These are phyloP conservation scores for Fusarium agapanthi DNA, from an alignment of 2,329 filamentous ascomycete genomes.

Conservation along the genomic window DNA sequence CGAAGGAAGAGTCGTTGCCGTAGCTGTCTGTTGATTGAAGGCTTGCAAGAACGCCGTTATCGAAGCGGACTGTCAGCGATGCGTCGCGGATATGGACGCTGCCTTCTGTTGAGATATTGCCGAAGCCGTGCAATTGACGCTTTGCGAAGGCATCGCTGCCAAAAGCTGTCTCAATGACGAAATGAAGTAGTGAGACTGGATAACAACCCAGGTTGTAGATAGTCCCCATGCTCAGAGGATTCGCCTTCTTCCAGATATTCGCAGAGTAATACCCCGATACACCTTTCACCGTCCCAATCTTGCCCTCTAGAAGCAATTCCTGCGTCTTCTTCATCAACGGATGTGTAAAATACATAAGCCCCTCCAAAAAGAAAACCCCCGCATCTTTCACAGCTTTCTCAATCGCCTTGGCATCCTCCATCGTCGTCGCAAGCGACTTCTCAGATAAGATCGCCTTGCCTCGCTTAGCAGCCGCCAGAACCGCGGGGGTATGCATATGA, in stretches of 20 bases:
- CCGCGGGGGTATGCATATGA: conserved; percentile 18
- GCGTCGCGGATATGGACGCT: conserved; percentile 10
- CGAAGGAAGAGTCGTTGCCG: background rate
- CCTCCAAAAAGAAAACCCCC: conserved; percentile 2
- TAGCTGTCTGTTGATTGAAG: conserved; percentile 13
- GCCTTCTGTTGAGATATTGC: background rate
- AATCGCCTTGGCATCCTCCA: background rate
- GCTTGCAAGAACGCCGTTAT: background rate
- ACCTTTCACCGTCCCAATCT: background rate
- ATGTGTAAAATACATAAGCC: conserved; percentile 1
- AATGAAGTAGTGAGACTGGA: background rate
- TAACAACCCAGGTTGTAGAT: conserved; percentile 6
- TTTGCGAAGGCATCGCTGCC: background rate
- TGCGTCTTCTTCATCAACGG: conserved; percentile 4
- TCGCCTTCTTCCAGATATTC: conserved; percentile 15
- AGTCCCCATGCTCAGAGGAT: conserved; percentile 6
- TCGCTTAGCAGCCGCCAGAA: conserved; percentile 12
- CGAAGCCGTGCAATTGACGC: background rate
- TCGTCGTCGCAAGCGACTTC: conserved; percentile 8
- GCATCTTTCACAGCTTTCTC: background rate
- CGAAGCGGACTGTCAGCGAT: conserved; percentile 1
- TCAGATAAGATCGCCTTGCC: conserved; percentile 11
- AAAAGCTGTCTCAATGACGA: background rate
- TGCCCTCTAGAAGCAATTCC: background rate
- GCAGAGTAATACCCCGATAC: conserved; percentile 9